A percentile compares a stretch with the other conserved stretches of the same genome.
Conservation (phyloP, 2,329 filamentous ascomycete species). For the Pestalotiopsis sp. region DNA sequence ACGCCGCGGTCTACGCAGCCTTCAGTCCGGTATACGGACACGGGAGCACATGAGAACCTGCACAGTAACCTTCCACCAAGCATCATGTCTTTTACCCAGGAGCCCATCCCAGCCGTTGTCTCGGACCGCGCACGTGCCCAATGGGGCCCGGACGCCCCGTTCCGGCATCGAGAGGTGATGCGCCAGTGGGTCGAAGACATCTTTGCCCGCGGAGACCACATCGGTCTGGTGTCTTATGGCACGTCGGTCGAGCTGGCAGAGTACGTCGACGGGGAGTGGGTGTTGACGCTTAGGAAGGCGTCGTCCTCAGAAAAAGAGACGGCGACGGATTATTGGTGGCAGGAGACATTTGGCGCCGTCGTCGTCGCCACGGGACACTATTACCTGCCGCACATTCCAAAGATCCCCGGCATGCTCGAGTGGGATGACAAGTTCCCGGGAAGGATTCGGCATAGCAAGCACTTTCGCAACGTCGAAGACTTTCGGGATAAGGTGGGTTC, state of each 20-base stretch:
- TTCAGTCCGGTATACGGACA: constrained; percentile 7
- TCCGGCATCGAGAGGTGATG: constrained; percentile 62
- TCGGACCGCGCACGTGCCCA: constrained; percentile 43
- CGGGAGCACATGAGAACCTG: constrained; percentile 8
- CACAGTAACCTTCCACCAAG: constrained; percentile 13
- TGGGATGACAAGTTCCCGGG: constrained; percentile 49
- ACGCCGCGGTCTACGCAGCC: neutral
- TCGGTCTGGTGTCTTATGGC: constrained; percentile 53
- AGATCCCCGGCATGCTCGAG: constrained; percentile 48
- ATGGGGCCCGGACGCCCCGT: constrained; percentile 63
- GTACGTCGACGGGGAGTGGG: constrained; percentile 53
- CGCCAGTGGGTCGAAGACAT: constrained; percentile 55
- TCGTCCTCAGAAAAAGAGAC: constrained; percentile 23
- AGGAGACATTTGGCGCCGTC: constrained; percentile 63
- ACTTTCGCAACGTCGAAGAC: constrained; percentile 48
- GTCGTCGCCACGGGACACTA: constrained; percentile 64
- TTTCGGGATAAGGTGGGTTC: constrained; percentile 47
- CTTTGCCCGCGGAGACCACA: constrained; percentile 54
- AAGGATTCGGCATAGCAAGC: constrained; percentile 57
- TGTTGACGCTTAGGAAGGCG: constrained; percentile 50
- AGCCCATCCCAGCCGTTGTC: constrained; percentile 49
- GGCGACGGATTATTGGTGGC: constrained; percentile 61
- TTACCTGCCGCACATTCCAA: constrained; percentile 55
- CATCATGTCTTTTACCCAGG: constrained; percentile 61
- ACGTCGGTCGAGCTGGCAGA: constrained; percentile 64